phyloP scores from a whole-genome alignment of 768 basidiomycete genomes.

The Lentinula detonsa region DNA sequence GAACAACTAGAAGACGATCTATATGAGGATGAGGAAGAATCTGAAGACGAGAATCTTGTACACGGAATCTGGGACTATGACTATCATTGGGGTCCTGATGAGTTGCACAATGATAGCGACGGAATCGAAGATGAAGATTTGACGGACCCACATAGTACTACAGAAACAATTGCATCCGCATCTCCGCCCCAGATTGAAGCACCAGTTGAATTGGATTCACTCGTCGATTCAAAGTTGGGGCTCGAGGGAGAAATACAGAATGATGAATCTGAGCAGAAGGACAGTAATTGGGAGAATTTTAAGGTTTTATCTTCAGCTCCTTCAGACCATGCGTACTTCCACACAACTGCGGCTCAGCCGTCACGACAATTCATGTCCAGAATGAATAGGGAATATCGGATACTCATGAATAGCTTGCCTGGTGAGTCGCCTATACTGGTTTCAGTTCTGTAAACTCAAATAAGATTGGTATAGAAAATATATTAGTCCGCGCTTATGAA shows the following conservation, averaged over 20 bases:
- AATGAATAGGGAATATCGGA: conserved; percentile 79
- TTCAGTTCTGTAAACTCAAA: neutral
- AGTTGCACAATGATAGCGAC: conserved; percentile 34
- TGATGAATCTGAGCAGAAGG: conserved; percentile 19
- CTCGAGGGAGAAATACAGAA: neutral
- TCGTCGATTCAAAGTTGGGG: neutral
- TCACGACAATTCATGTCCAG: conserved; percentile 71
- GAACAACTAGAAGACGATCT: conserved; percentile 73
- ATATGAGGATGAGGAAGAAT: conserved; percentile 52
- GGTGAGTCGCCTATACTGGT: conserved; percentile 39
- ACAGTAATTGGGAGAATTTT: conserved; percentile 67
- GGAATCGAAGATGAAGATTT: conserved; percentile 31
- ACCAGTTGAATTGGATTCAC: neutral
- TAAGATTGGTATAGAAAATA: conserved; percentile 51
- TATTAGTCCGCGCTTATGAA: conserved; percentile 87
- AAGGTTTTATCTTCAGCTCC: conserved; percentile 73
- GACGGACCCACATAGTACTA: conserved; percentile 15
- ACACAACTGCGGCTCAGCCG: conserved; percentile 52
- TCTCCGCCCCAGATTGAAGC: neutral
- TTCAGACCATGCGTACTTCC: conserved; percentile 75
- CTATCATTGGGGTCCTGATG: conserved; percentile 35
- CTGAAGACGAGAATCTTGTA: conserved; percentile 37
- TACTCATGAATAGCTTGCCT: conserved; percentile 73
- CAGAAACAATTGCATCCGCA: conserved; percentile 3
- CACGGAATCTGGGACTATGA: conserved; percentile 38